Base-by-base conservation (phyloP, 192 early-diverging fungal genomes). In the Coemansia javaensis region DNA sequence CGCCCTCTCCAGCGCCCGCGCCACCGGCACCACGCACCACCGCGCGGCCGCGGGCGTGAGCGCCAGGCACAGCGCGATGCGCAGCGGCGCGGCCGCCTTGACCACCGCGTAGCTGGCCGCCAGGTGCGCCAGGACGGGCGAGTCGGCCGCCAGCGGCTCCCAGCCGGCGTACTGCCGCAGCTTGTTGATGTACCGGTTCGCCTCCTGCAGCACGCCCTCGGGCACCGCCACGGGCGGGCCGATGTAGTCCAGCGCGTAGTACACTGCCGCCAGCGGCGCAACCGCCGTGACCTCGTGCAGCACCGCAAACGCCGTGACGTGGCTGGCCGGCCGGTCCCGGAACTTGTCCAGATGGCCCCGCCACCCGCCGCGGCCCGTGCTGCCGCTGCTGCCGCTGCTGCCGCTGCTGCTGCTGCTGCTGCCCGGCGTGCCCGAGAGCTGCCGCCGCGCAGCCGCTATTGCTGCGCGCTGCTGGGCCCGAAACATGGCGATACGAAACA, bases 261-360 rank as follows among this genome's bases (percentile, higher is more conserved):
- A 96, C 15, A 92, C 51, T 10, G 85, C 47, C 0, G 82, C 82
- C 20, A 96, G 60, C 7, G 90, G 93, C 1, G 84, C 65, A 18
- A 96, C 65, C 2, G 90, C 93, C 2, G 93, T 96, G 3, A 92
- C 41, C 68, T 96, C 90, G 60, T 96, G 93, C 18, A 96, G 77
- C 13, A 93, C 49, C 7, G 80, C 77, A 63, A 96, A 96, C 1
- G 90, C 69, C 7, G 79, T 73, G 14, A 86, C 46, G 50, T 88
- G 82, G 40, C 81, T 84, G 23, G 78, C 81, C 7, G 86, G 86
- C 24, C 84, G 82, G 43, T 80, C 73, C 36, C 75, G 66, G 56
- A 88, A 84, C 40, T 73, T 76, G 5, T 72, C 47, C 53, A 45
- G 51, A 36, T 40, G 55, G 50, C 15, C 39, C 31, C 43, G 59